Conservation (phyloP, 2,329 filamentous ascomycete species). For the Parastagonospora nodorum region DNA sequence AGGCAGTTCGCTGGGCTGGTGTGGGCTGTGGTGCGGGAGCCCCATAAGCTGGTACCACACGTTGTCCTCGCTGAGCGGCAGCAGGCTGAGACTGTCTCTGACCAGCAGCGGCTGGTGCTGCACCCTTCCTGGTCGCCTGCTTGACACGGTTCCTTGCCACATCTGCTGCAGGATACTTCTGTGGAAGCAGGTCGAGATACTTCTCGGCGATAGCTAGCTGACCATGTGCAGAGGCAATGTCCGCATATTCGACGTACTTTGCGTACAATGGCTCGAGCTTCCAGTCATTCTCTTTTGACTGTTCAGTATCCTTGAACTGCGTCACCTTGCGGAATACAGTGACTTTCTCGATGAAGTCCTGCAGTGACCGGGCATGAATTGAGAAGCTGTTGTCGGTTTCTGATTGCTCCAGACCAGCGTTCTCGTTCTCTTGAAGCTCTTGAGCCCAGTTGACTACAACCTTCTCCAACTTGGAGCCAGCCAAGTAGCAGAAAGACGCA, state of each 20-base stretch:
- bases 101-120: slow-evolving; percentile 48
- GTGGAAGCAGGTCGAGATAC: slow-evolving; percentile 86
- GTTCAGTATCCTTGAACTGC: slow-evolving; percentile 83
- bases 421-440: slow-evolving; percentile 84
- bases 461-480: slow-evolving; percentile 96
- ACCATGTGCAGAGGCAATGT: slow-evolving; percentile 89
- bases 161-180: slow-evolving; percentile 83
- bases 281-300: slow-evolving; percentile 75
- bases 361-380: slow-evolving; percentile 83
- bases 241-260: slow-evolving; percentile 96
- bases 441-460: slow-evolving; percentile 92
- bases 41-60: slow-evolving; percentile 45
- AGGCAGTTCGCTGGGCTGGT: slow-evolving; percentile 27
- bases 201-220: slow-evolving; percentile 85
- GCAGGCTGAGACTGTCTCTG: slow-evolving; percentile 49
- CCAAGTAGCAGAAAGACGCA: slow-evolving; percentile 94
- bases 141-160: slow-evolving; percentile 83
- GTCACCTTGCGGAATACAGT: slow-evolving; percentile 94
- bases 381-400: slow-evolving; percentile 83
- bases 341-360: slow-evolving; percentile 97
- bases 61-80: slow-evolving; percentile 38
- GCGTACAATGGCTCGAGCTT: slow-evolving; percentile 87
- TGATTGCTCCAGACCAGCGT: slow-evolving; percentile 70
- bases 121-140: slow-evolving; percentile 74
- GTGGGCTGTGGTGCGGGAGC: slow-evolving; percentile 24